Base-by-base conservation (phyloP, 179 eudicot species). In the Kewa caespitosa region DNA sequence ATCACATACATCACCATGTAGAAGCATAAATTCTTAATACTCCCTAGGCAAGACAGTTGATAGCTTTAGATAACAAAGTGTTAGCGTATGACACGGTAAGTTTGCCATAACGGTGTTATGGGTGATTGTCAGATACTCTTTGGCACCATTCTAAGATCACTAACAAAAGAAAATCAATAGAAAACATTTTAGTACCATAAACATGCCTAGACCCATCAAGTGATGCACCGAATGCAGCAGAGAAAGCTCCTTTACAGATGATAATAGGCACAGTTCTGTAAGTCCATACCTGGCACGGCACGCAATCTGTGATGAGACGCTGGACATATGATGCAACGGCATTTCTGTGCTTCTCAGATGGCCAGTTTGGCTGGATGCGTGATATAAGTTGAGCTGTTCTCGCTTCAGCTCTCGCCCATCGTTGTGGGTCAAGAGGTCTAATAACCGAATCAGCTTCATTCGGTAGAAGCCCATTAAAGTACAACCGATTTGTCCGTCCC, bases 371-470 rank as follows among this genome's bases (percentile, higher is more conserved):
- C 82, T 85, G 90, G 63, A 89, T 85, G 64, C 60, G 75, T 36
- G 78, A 61, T 67, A 89, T 87, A 50, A 89, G 87, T 67, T 82
- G 84, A 0, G 85, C 86, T 15, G 80, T 84, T 66, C 84, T 83
- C 65, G 79, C 85, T 72, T 89, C 92, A 8, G 92, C 92, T 74
- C 37, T 82, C 67, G 80, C 74, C 90, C 90, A 87, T 66, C 84
- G 84, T 63, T 76, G 85, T 0, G 80, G 81, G 43, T 87, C 85
- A 77, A 89, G 81, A 17, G 80, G 55, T 72, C 84, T 52, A 63
- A 77, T 81, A 32, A 87, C 84, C 15, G 85, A 82, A 50, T 75
- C 66, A 36, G 70, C 76, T 70, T 76, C 89, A 72, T 81, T 76
- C n/a, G 78, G 81, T 37, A 84, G 18, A 36, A 89, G 89, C 63